Conservation (phyloP, 2,329 filamentous ascomycete genomes). For the Blumeria hordei region DNA sequence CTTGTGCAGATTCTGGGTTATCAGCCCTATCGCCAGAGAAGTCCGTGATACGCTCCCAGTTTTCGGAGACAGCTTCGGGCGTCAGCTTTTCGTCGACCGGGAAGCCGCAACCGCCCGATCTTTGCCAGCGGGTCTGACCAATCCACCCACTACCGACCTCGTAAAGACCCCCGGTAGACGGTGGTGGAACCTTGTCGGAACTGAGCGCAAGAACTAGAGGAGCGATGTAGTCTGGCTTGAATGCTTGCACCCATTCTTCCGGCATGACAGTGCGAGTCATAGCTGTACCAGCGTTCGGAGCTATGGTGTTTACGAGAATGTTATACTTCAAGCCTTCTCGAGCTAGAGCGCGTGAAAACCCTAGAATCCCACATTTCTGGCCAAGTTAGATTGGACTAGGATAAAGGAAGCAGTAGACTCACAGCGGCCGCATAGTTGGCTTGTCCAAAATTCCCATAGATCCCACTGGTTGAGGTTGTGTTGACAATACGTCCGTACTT, state of each 20-base stretch:
- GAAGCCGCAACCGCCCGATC: slow-evolving; percentile 73
- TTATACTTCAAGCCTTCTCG: slow-evolving; percentile 92
- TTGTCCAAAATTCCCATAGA: slow-evolving; percentile 98
- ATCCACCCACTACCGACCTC: slow-evolving; percentile 92
- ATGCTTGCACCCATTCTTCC: slow-evolving; percentile 91
- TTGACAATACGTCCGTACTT: slow-evolving; percentile 96
- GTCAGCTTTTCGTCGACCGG: slow-evolving; percentile 62
- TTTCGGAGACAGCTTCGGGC: slow-evolving; percentile 56
- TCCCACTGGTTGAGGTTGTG: slow-evolving; percentile 88
- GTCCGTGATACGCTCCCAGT: slow-evolving; percentile 57
- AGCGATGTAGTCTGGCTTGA: slow-evolving; percentile 97
- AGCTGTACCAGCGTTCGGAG: slow-evolving; percentile 84
- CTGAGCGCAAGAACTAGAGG: slow-evolving; percentile 67
- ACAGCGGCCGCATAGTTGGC: slow-evolving; percentile 86
- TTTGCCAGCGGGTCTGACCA: slow-evolving; percentile 83
- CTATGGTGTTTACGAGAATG: slow-evolving; percentile 95
- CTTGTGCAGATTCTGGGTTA: slow-evolving; percentile 55
- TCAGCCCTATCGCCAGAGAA: slow-evolving; percentile 78
- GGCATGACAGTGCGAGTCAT: slow-evolving; percentile 91
- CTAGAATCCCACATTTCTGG: slow-evolving; percentile 76
- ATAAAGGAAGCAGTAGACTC: slow-evolving; percentile 20
- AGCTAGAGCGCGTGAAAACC: slow-evolving; percentile 79
- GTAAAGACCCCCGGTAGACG: slow-evolving; percentile 69
- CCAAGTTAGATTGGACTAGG: slow-evolving; percentile 8
- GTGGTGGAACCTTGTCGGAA: slow-evolving; percentile 67